phyloP scores from a whole-genome alignment of 1,284 basidiomycete species.

The Polyporus tsugae region DNA sequence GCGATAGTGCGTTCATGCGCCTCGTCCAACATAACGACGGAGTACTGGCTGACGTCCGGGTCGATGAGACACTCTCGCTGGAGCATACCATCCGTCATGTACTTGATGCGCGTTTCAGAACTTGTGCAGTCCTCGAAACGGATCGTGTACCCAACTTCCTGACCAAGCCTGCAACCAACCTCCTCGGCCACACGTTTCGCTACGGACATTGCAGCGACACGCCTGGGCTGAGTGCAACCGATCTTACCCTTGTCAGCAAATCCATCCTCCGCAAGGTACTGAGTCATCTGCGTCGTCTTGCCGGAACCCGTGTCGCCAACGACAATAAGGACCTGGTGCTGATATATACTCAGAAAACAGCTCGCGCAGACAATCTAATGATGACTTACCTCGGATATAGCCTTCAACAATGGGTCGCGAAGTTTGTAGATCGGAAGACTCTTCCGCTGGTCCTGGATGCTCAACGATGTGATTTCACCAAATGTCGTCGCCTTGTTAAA shows the following conservation, averaged over 20 bases:
- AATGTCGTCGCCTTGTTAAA: constrained; percentile 99
- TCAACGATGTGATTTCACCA: constrained; percentile 90
- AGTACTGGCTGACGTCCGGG: constrained; percentile 91
- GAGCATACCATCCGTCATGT: constrained; percentile 99
- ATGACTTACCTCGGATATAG: constrained; percentile 82
- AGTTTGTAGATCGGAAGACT: constrained; percentile 96
- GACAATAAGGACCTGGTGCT: constrained; percentile 93
- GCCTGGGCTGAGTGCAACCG: constrained; percentile 97
- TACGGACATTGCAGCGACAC: constrained; percentile 99
- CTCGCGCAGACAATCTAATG: constrained; percentile 14
- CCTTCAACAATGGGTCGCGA: constrained; percentile 90
- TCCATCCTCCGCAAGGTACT: constrained; percentile 81
- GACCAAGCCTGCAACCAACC: constrained; percentile 94
- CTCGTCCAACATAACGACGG: constrained; percentile 98
- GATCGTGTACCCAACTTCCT: constrained; percentile 98
- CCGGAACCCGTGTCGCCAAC: constrained; percentile 90
- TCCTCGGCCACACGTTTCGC: constrained; percentile 99
- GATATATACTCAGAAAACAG: constrained; percentile 37
- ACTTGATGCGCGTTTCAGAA: constrained; percentile 98
- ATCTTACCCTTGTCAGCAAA: constrained; percentile 87
- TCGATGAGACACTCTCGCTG: constrained; percentile 97
- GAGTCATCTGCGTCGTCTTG: constrained; percentile 86
- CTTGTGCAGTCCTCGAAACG: constrained; percentile 99
- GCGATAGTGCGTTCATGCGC: constrained; percentile 98
- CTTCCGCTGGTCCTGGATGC: constrained; percentile 94